These are phyloP conservation scores for Debaryomyces hansenii DNA, from an alignment of 805 yeast genomes.

Conservation along the genomic window DNA sequence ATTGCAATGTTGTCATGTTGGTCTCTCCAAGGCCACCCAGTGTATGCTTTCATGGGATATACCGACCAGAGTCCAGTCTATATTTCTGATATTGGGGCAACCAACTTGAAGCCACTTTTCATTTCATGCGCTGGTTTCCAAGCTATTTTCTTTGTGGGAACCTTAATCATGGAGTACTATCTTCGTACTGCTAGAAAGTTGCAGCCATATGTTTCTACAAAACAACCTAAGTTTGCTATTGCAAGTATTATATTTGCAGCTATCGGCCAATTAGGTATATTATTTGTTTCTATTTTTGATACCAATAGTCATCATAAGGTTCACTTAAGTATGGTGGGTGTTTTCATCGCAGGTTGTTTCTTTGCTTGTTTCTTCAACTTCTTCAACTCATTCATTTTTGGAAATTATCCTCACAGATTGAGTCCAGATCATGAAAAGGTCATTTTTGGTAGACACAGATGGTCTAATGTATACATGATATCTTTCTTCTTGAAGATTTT, in stretches of 20 bases:
- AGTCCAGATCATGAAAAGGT: slow-evolving; percentile 40
- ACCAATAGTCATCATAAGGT: slow-evolving; percentile 56
- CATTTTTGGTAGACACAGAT: slow-evolving; percentile 35
- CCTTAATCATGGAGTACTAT: slow-evolving; percentile 60
- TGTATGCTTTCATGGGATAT: slow-evolving; percentile 53
- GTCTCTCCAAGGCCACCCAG: slow-evolving; percentile 79
- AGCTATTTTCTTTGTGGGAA: slow-evolving; percentile 68
- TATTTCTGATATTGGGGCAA: slow-evolving; percentile 86
- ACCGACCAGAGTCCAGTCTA: slow-evolving; percentile 55
- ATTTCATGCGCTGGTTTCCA: slow-evolving; percentile 77
- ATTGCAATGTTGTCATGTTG: slow-evolving; percentile 75
- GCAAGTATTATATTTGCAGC: slow-evolving; percentile 44
- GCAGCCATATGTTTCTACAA: slow-evolving; percentile 47
- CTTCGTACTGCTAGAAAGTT: slow-evolving; percentile 59
- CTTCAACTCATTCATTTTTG: slow-evolving; percentile 38
- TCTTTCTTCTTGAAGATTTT: slow-evolving; percentile 53
- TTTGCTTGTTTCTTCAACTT: slow-evolving; percentile 43
- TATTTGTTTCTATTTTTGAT: slow-evolving; percentile 73
- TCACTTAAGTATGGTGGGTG: slow-evolving; percentile 68
- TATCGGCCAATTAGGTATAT: slow-evolving; percentile 69
- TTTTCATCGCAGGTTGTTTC: slow-evolving; percentile 70
- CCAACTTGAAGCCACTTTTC: slow-evolving; percentile 80
- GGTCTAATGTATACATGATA: slow-evolving; percentile 43
- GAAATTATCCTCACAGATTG: slow-evolving; percentile 34
- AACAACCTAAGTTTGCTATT: slow-evolving; percentile 46